Base-by-base conservation (phyloP, 495 filamentous ascomycete genomes). In the Annulohypoxylon bovei region DNA sequence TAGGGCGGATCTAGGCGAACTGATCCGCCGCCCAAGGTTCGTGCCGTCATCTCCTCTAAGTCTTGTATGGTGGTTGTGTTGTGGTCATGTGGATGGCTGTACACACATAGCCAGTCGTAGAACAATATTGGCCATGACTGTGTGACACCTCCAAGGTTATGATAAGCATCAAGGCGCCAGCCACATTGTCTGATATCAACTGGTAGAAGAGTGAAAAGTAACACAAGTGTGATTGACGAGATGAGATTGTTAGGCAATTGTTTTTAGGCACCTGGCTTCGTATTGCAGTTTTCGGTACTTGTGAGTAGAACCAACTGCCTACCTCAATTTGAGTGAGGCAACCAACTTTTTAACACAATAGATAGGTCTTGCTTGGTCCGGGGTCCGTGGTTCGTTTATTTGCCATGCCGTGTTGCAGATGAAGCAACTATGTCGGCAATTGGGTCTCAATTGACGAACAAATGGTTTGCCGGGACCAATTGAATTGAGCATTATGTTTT, bases 1-100 rank as follows among this genome's bases (percentile, higher is more conserved):
- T 72, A 72, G 55, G 54, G 60, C 69, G 69, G 64, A 72, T 72
- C 69, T 72, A 68, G 69, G 55, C 69, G 64, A 64, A 61, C 47
- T 58, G 47, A 50, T 25, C 60, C 12, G 23, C 18, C 14, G 14
- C 54, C 22, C 22, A 54, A 72, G 55, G 54, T 46, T 61, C 64
- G 64, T 42, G 69, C 54, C 53, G 60, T 68, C 69, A 50, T 46
- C 28, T 39, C 22, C 8, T 39, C 11, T 23, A 32, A 6, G 8
- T 52, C 12, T 6, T 62, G 20, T 66, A 18, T 23, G n/a, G 32
- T 14, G 44, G 2, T n/a, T n/a, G 1, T 9, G 12, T 23, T 22
- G 1, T 5, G 44, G 59, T 67, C 68, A 71, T 71, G 68, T 60
- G 68, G 63, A 71, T 28, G 28, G 23, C 28, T 39, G 57, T 47